Percentiles rank a stretch among this genome's conserved stretches.
These are phyloP conservation scores for Tinospora cordifolia DNA, from an alignment of 164 flowering plant species.

Conservation along the genomic window DNA sequence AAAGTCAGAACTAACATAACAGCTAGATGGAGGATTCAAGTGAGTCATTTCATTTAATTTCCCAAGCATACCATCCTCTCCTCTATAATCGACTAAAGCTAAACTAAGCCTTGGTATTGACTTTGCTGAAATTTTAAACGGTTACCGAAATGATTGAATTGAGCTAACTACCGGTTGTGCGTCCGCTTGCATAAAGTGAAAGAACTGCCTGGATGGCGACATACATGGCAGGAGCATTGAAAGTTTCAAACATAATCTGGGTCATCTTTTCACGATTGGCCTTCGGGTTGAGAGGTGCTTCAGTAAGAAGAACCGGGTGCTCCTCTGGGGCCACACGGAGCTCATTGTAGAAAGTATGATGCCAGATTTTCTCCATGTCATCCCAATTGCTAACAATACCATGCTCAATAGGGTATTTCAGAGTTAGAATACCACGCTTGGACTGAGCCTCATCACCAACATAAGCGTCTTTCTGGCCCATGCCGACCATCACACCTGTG, in stretches of 20 bases:
- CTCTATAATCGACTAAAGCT: no score
- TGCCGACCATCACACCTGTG: constrained; percentile 68
- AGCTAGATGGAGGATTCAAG: neutral
- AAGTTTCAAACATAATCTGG: constrained; percentile 68
- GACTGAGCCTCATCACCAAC: constrained; percentile 72
- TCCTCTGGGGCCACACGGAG: constrained; percentile 77
- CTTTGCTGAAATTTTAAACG: neutral
- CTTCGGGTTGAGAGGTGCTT: constrained; percentile 76
- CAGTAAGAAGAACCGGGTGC: constrained; percentile 69
- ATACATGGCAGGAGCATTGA: constrained; percentile 63
- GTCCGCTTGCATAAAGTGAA: constrained; percentile 76
- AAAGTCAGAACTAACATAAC: neutral
- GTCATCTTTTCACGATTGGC: constrained; percentile 74
- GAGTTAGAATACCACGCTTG: constrained; percentile 56
- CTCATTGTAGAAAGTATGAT: constrained; percentile 76
- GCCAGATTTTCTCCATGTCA: constrained; percentile 80
- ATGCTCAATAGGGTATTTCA: constrained; percentile 78
- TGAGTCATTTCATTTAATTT: neutral
- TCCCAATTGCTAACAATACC: constrained; percentile 85
- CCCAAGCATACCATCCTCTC: neutral
- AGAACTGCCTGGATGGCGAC: constrained; percentile 73
- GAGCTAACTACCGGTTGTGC: constrained; percentile 57
- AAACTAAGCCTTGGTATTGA: neutral
- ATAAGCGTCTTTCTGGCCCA: constrained; percentile 69
- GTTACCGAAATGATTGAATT: neutral